A percentile compares a stretch with the other conserved stretches of the same genome.
Evolutionary conservation across 2,329 filamentous ascomycete genomes (phyloP).

Genomic region (Alternaria atra): DNA sequence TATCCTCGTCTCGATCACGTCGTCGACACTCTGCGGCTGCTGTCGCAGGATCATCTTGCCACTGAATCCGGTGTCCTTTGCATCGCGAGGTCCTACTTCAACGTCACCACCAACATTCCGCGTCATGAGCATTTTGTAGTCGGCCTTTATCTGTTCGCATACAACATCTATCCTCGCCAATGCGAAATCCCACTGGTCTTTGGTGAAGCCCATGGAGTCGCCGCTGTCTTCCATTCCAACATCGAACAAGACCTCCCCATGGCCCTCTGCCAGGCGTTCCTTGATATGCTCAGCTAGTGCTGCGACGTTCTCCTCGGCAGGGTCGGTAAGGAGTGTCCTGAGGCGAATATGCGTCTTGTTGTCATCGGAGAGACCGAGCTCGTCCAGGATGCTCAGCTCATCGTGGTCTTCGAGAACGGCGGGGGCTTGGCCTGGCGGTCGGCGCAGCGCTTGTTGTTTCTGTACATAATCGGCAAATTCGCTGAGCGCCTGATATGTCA

Average conservation of each 20-base stretch:
- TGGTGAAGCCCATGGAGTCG: conserved; percentile 79
- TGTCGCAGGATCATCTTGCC: conserved; percentile 89
- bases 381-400: conserved; percentile 90
- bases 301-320: conserved; percentile 66
- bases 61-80: conserved; percentile 76
- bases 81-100: conserved; percentile 71
- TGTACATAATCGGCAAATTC: conserved; percentile 99
- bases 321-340: conserved; percentile 75
- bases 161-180: conserved; percentile 71
- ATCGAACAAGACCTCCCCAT: conserved; percentile 91
- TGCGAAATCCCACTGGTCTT: conserved; percentile 78
- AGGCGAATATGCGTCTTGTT: conserved; percentile 70
- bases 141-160: conserved; percentile 71
- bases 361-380: conserved; percentile 75
- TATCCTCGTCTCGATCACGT: conserved; percentile 94
- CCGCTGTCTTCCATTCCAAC: conserved; percentile 90
- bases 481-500: conserved; percentile 73
- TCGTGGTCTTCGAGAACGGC: conserved; percentile 73
- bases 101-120: conserved; percentile 82
- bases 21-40: conserved; percentile 76
- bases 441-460: conserved; percentile 81
- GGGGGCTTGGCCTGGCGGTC: conserved; percentile 49
- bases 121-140: conserved; percentile 86
- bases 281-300: conserved; percentile 73
- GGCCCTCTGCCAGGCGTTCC: conserved; percentile 75